These are phyloP conservation scores for Rhizomucor miehei DNA, from an alignment of 371 early-diverging fungal species.

Conservation along the genomic window DNA sequence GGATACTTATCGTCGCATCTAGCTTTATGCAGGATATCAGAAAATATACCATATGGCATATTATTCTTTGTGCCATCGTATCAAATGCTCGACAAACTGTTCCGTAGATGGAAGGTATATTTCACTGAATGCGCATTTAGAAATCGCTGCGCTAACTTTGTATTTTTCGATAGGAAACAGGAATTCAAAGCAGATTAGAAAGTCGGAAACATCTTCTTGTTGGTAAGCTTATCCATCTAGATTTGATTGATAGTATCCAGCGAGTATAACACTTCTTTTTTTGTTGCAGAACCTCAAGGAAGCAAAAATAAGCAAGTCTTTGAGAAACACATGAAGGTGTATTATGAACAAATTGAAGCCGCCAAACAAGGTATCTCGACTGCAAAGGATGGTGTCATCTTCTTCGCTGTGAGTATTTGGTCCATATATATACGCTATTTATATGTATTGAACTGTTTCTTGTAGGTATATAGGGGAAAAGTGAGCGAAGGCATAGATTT, in stretches of 20 bases:
- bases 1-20: neutral
- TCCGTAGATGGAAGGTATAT: conserved; percentile 48
- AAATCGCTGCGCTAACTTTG: neutral
- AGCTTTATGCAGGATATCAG: conserved; percentile 46
- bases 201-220: conserved; percentile 23
- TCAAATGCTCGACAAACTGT: conserved; percentile 44
- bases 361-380: neutral
- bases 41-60: conserved; percentile 58
- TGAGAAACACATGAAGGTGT: conserved; percentile 47
- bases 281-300: conserved; percentile 8
- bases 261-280: too few relatives aligned
- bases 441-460: conserved; percentile 14
- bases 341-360: conserved; percentile 35
- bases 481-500: conserved; percentile 97
- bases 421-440: conserved; percentile 18
- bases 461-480: conserved; percentile 80
- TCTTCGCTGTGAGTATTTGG: conserved; percentile 52
- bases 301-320: conserved; percentile 41
- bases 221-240: conserved; percentile 16
- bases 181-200: conserved; percentile 26
- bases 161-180: conserved; percentile 26
- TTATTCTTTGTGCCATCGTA: conserved; percentile 69
- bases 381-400: conserved; percentile 49
- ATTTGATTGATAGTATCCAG: too few relatives aligned
- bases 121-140: neutral